Conservation (phyloP, 106 monocot species). For the Agapanthus africanus region DNA sequence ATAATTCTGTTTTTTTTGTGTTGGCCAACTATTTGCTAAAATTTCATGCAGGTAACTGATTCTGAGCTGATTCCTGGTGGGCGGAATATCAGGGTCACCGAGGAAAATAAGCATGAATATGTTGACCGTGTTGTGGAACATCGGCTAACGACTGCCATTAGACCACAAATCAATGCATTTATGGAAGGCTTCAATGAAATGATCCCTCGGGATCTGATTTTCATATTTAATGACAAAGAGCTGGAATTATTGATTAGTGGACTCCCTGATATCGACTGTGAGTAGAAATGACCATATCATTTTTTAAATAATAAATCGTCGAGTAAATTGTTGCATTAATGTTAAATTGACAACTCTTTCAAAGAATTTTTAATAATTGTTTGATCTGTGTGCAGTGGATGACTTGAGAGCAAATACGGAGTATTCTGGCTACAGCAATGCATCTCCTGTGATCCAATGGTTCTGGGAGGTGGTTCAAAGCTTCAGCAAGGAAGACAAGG, state of each 20-base stretch:
- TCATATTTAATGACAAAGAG: slow-evolving; percentile 97
- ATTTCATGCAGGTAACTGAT: slow-evolving; percentile 74
- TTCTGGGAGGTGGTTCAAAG: slow-evolving; percentile 98
- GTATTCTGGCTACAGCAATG: slow-evolving; percentile 94
- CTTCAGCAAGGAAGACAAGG: slow-evolving; percentile 98
- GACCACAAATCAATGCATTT: slow-evolving; percentile 93
- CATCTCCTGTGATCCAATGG: slow-evolving; percentile 95
- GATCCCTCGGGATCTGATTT: slow-evolving; percentile 72
- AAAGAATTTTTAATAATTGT: slow-evolving; percentile 3
- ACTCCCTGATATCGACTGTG: slow-evolving; percentile 96
- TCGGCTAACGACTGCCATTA: slow-evolving; percentile 88
- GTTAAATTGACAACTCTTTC: background rate
- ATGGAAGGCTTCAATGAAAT: slow-evolving; percentile 94
- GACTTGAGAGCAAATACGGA: slow-evolving; percentile 92
- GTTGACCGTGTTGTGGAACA: slow-evolving; percentile 91
- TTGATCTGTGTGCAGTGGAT: slow-evolving; percentile 53
- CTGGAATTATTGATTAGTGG: slow-evolving; percentile 97
- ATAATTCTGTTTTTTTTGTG: too few species aligned
- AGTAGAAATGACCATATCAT: slow-evolving; percentile 27
- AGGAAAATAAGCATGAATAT: slow-evolving; percentile 98
- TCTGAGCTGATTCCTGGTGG: slow-evolving; percentile 94
- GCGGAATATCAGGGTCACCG: slow-evolving; percentile 83
- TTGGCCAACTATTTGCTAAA: background rate
- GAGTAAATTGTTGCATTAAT: background rate
- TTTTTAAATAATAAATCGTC: background rate